Conservation (phyloP, 2,329 filamentous ascomycete genomes). For the Cyphellophora attinorum region DNA sequence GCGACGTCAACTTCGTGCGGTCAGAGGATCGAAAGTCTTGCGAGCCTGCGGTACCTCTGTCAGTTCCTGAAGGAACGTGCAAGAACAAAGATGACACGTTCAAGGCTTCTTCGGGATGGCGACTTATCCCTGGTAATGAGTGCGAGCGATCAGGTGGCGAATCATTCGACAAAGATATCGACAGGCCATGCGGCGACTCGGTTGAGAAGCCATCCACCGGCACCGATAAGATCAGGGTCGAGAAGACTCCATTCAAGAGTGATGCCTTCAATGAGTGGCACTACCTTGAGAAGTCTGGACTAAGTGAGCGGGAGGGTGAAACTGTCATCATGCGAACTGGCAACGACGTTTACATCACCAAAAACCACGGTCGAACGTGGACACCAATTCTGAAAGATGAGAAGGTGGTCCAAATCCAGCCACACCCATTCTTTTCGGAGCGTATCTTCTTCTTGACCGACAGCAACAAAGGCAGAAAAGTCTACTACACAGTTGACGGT, state of each 20-base stretch:
- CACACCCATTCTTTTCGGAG: conserved; percentile 74
- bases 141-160: conserved; percentile 54
- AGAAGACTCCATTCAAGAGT: conserved; percentile 54
- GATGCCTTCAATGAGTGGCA: conserved; percentile 46
- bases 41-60: conserved; percentile 51
- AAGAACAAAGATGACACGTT: conserved; percentile 63
- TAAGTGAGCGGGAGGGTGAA: conserved; percentile 59
- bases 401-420: conserved; percentile 60
- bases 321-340: conserved; percentile 56
- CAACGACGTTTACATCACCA: conserved; percentile 60
- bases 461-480: conserved; percentile 42
- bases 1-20: conserved; percentile 81
- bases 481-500: conserved; percentile 74
- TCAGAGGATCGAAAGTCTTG: conserved; percentile 50
- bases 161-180: conserved; percentile 62
- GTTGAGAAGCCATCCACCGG: conserved; percentile 48
- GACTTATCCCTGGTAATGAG: conserved; percentile 75
- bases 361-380: conserved; percentile 87
- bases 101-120: conserved; percentile 79
- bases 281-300: conserved; percentile 71
- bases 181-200: conserved; percentile 65
- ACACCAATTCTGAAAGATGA: conserved; percentile 59
- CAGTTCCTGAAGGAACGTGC: conserved; percentile 64
- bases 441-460: conserved; percentile 76
- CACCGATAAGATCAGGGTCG: conserved; percentile 56